Conservation (phyloP, 495 filamentous ascomycete species). For the Penicillium macrosclerotiorum region DNA sequence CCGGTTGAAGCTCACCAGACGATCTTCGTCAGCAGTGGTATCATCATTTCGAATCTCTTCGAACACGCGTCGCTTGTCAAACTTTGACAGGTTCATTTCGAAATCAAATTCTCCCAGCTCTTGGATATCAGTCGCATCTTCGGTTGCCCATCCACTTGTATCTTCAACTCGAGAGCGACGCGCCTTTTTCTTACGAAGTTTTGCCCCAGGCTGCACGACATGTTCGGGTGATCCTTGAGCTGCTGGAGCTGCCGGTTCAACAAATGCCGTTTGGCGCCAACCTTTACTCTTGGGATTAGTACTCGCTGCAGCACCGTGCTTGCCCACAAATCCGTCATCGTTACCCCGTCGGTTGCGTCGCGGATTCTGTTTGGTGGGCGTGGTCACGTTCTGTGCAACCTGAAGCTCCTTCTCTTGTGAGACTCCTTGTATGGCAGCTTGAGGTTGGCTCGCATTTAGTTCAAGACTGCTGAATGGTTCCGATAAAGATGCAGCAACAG, state of each 20-base stretch:
- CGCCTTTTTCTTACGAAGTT: slow-evolving; percentile 55
- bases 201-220: slow-evolving; percentile 23
- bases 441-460: slow-evolving; percentile 25
- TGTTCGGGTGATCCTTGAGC: slow-evolving; percentile 23
- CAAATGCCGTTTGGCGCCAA: slow-evolving; percentile 81
- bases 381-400: slow-evolving; percentile 14
- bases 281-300: slow-evolving; percentile 58
- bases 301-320: slow-evolving; percentile 36
- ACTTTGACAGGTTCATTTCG: slow-evolving; percentile 79
- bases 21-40: slow-evolving; percentile 79
- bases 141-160: slow-evolving; percentile 91
- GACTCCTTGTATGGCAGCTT: slow-evolving; percentile 4
- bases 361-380: slow-evolving; percentile 16
- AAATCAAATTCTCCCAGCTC: slow-evolving; percentile 95
- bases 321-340: slow-evolving; percentile 18
- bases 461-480: slow-evolving; percentile 46
- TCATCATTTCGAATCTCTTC: slow-evolving; percentile 86
- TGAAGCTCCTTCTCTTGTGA: slow-evolving; percentile 20
- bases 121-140: slow-evolving; percentile 96
- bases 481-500: slow-evolving; percentile 30
- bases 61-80: slow-evolving; percentile 89
- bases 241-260: slow-evolving; percentile 47
- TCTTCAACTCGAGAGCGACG: slow-evolving; percentile 53
- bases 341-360: slow-evolving; percentile 37
- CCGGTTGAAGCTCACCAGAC: slow-evolving; percentile 86